Conservation (phyloP, 805 yeast genomes). For the Wickerhamiella lipophila region DNA sequence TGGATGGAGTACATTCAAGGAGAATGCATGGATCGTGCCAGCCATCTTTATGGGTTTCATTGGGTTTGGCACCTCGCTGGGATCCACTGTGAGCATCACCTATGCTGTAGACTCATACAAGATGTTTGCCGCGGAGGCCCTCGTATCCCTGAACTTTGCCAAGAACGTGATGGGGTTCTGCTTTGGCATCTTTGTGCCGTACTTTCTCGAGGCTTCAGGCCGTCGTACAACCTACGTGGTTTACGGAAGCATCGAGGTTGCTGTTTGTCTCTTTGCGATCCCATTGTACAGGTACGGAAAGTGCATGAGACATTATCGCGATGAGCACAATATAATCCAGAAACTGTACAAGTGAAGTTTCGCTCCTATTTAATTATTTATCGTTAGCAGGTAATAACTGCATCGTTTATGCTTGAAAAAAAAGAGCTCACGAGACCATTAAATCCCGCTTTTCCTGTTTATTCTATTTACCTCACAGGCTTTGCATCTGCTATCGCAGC, state of each 20-base stretch:
- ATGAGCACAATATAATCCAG: constrained; percentile 34
- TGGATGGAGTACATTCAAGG: constrained; percentile 43
- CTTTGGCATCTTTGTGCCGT: constrained; percentile 44
- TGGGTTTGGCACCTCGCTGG: constrained; percentile 49
- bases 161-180: constrained; percentile 45
- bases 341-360: constrained; percentile 28
- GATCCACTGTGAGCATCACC: constrained; percentile 50
- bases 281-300: constrained; percentile 47
- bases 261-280: constrained; percentile 37
- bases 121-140: constrained; percentile 44
- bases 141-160: constrained; percentile 43
- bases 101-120: constrained; percentile 46
- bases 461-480: no score
- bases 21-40: constrained; percentile 46
- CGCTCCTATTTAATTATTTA: background rate
- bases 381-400: no score
- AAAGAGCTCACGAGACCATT: no score
- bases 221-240: constrained; percentile 37
- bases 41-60: constrained; percentile 43
- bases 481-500: no score
- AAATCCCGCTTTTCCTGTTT: no score
- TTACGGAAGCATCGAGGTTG: constrained; percentile 41
- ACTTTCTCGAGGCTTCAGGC: constrained; percentile 34
- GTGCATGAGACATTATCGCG: constrained; percentile 39
- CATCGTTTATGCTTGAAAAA: no score